Evolutionary conservation across 495 filamentous ascomycete genomes (phyloP).

Genomic region (Penicillium cataractarum): DNA sequence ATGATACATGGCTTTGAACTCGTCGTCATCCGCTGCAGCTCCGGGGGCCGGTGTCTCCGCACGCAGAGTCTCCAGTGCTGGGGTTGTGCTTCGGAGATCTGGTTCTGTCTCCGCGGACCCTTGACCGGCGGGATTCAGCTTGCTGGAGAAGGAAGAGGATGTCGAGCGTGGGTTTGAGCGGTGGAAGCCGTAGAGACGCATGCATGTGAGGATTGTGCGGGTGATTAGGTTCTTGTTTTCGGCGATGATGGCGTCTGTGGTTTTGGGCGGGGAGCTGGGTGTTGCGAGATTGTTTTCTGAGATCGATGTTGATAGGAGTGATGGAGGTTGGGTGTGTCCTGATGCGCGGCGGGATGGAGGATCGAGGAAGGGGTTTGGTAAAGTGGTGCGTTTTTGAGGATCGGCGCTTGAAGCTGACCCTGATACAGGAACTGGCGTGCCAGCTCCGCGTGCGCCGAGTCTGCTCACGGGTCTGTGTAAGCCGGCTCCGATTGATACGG

Average conservation of each 20-base stretch:
- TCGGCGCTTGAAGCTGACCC: constrained; percentile 14
- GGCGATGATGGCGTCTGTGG: constrained; percentile 40
- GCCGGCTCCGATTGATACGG: constrained; percentile 43
- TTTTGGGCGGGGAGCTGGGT: constrained; percentile 31
- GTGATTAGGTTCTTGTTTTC: constrained; percentile 50
- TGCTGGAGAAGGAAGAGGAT: constrained; percentile 26
- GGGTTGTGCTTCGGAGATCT: constrained; percentile 14
- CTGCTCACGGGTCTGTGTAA: constrained; percentile 29
- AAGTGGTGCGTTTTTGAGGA: constrained; percentile 30
- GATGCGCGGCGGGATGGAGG: constrained; percentile 15
- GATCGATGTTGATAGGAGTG: constrained; percentile 20
- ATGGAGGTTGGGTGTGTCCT: constrained; percentile 23
- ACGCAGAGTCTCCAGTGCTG: constrained; percentile 20
- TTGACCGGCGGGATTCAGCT: constrained; percentile 3
- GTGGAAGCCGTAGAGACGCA: constrained; percentile 65
- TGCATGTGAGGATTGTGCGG: constrained; percentile 60
- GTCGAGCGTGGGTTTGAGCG: constrained; percentile 41
- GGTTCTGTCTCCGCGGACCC: constrained; percentile 21
- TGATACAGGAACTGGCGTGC: constrained; percentile 6
- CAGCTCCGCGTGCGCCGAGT: constrained; percentile 17
- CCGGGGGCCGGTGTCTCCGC: constrained; percentile 29
- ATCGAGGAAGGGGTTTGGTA: constrained; percentile 37
- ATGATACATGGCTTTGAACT: constrained; percentile 69
- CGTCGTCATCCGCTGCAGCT: constrained; percentile 51
- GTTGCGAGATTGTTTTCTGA: constrained; percentile 18